Evolutionary conservation across 768 basidiomycete genomes (phyloP), one percentile per base, ranked within the genome.

Genomic region (Podaxis carcinomalis): DNA sequence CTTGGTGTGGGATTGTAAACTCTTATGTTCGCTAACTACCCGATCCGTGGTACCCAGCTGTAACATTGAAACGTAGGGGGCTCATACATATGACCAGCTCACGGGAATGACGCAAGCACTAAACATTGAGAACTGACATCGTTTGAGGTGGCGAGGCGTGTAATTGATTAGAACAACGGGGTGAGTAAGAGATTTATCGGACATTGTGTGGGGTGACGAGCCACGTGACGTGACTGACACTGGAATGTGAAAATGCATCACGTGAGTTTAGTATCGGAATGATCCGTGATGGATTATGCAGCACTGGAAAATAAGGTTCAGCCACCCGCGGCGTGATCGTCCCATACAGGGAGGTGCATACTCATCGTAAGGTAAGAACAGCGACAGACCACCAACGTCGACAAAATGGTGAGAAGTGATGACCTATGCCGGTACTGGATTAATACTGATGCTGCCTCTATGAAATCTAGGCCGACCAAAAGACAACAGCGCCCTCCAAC

Each of bases 401-500:
- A 74, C 72, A 76, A 77, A 77, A 78, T 78, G 77, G 77, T 78
- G 62, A 71, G 76, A 69, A 59, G 49, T 28, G 44, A 52, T 59
- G 11, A 7, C 37, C 21, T 19, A 42, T 46, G 46, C 49, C 61
- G 39, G 53, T 51, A 21, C 42, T 55, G 27, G 35, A 11, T 28
- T 16, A 10, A 16, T 62, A 66, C 60, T 57, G 50, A 36, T 28
- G 14, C 13, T 5, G 47, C 9, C n/a, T 6, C 57, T 39, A 57
- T 42, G 49, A 32, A 19, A n/a, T 56, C 3, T 64, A 94, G 93
- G 89, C 93, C 77, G 93, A 94, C 72, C 84, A 88, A 80, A 92
- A 93, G 78, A 49, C 59, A 54, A 88, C 90, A 66, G 78, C 89
- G 69, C 92, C 93, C 71, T 84, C 85, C 69, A 96, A 97, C 85